Conservation (phyloP, 176 grass and related monocot genomes). For the Urochloa ruziziensis region DNA sequence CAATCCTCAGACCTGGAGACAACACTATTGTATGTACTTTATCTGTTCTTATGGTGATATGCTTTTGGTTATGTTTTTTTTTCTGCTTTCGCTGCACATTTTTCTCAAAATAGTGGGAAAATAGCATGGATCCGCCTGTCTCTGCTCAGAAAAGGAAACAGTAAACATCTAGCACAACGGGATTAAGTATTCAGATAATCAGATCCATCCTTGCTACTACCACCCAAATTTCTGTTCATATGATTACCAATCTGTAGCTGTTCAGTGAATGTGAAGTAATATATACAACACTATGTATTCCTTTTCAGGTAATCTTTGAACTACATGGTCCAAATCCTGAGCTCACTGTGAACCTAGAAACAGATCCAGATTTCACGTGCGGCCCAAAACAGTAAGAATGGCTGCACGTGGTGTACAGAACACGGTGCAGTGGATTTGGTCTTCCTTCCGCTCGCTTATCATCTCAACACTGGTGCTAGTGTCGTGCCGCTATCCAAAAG, state of each 20-base stretch:
- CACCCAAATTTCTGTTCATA: neutral
- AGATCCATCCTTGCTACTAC: neutral
- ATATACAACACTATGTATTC: neutral
- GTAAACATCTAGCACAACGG: neutral
- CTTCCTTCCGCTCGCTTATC: neutral
- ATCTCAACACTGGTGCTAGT: neutral
- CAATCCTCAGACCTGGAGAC: slow-evolving; percentile 67
- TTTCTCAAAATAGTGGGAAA: neutral
- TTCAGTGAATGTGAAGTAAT: neutral
- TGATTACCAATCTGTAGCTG: neutral
- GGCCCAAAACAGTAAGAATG: slow-evolving; percentile 25
- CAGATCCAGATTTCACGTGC: slow-evolving; percentile 80
- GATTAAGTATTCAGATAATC: neutral
- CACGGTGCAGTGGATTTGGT: neutral
- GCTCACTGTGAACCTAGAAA: slow-evolving; percentile 54
- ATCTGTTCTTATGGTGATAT: neutral
- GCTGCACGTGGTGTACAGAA: neutral
- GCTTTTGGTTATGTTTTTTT: neutral
- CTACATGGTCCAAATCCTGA: slow-evolving; percentile 56
- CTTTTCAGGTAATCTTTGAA: slow-evolving; percentile 72
- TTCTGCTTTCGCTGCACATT: neutral
- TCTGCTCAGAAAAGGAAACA: neutral
- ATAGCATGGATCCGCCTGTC: neutral
- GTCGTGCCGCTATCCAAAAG: neutral
- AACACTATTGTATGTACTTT: slow-evolving; percentile 68